These are phyloP conservation scores for Collybia nuda DNA, from an alignment of 768 basidiomycete species.

Conservation along the genomic window DNA sequence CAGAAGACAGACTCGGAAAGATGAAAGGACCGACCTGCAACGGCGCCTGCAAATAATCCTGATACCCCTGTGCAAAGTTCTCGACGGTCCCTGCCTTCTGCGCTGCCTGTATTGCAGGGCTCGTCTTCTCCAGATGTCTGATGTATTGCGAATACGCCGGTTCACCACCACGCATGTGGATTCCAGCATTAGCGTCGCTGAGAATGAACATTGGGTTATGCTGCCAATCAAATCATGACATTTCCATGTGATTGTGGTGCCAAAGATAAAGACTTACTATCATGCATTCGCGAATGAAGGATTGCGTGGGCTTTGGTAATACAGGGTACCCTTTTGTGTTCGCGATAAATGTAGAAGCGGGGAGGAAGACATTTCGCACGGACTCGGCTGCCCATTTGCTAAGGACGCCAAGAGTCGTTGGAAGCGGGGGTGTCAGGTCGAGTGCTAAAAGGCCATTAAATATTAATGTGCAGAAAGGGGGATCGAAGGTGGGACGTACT, in stretches of 20 bases:
- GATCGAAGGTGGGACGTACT: conserved; percentile 42
- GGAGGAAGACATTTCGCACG: conserved; percentile 84
- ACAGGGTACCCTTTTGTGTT: conserved; percentile 98
- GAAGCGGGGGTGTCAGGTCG: conserved; percentile 88
- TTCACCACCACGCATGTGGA: conserved; percentile 83
- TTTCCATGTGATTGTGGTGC: background rate
- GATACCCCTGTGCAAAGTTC: conserved; percentile 89
- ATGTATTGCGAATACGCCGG: conserved; percentile 90
- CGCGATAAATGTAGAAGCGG: conserved; percentile 89
- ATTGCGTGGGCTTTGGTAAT: conserved; percentile 88
- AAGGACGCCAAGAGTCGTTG: conserved; percentile 71
- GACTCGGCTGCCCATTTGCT: conserved; percentile 93
- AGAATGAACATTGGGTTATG: conserved; percentile 86
- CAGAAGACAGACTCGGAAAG: no score
- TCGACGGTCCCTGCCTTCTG: conserved; percentile 77
- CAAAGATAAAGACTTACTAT: conserved; percentile 49
- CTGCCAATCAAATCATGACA: conserved; percentile 35
- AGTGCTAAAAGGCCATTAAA: conserved; percentile 55
- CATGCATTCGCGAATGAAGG: conserved; percentile 88
- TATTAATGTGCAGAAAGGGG: conserved; percentile 4
- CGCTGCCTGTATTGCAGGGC: conserved; percentile 61
- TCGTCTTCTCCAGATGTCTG: conserved; percentile 78
- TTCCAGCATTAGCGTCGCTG: conserved; percentile 57
- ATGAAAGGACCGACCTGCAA: conserved; percentile 57
- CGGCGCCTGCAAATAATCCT: conserved; percentile 94